Evolutionary conservation across 1,284 basidiomycete genomes (phyloP).

Genomic region (Bondarzewia mesenterica): DNA sequence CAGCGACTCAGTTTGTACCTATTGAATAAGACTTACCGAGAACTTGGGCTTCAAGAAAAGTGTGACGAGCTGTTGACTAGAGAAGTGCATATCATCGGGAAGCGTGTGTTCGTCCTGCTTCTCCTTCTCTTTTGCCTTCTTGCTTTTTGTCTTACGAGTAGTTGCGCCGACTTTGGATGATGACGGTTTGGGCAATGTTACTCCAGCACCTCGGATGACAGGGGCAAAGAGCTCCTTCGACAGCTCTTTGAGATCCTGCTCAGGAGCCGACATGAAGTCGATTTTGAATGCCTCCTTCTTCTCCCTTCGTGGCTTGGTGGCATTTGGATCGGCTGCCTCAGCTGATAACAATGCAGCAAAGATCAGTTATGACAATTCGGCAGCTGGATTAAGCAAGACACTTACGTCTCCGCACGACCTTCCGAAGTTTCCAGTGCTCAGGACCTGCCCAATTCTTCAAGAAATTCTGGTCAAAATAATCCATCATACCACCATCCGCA

Average conservation of each 20-base stretch:
- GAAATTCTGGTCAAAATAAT: slow-evolving; percentile 89
- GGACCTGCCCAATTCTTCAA: slow-evolving; percentile 98
- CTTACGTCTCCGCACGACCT: slow-evolving; percentile 68
- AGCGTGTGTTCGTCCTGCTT: slow-evolving; percentile 76
- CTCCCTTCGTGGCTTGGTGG: slow-evolving; percentile 51
- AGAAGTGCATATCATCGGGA: slow-evolving; percentile 98
- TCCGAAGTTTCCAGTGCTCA: slow-evolving; percentile 94
- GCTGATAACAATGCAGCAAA: slow-evolving; percentile 24
- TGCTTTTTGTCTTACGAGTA: slow-evolving; percentile 35
- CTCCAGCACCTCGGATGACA: slow-evolving; percentile 54
- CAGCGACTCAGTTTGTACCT: neutral
- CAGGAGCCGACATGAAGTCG: slow-evolving; percentile 67
- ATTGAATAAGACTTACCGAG: slow-evolving; percentile 44
- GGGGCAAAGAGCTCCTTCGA: slow-evolving; percentile 79
- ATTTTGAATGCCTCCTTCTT: slow-evolving; percentile 88
- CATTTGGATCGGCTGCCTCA: slow-evolving; percentile 39
- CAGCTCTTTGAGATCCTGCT: slow-evolving; percentile 62
- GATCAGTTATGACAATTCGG: slow-evolving; percentile 5
- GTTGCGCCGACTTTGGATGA: slow-evolving; percentile 32
- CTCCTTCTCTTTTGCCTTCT: slow-evolving; percentile 37
- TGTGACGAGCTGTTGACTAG: slow-evolving; percentile 80
- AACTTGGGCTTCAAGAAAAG: slow-evolving; percentile 96
- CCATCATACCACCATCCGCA: slow-evolving; percentile 69
- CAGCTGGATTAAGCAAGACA: slow-evolving; percentile 8
- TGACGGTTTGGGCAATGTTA: slow-evolving; percentile 53